Evolutionary conservation across 1,284 basidiomycete genomes (phyloP), one percentile per base, ranked within the genome.

Genomic region (Heterobasidion annosum): DNA sequence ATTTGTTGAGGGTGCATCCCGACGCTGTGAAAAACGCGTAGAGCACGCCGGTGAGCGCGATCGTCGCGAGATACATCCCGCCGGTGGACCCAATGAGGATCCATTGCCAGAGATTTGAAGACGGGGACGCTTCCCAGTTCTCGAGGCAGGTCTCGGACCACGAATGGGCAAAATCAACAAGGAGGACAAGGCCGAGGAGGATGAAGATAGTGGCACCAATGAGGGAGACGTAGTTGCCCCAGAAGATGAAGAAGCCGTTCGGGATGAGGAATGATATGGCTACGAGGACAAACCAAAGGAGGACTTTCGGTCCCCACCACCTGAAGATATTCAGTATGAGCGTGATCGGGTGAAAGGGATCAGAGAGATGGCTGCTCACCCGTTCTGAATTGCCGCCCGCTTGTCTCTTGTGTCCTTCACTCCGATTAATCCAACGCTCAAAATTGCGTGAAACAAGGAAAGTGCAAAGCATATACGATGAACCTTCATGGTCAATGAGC

Each of bases 291-390:
- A 94, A 64, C 92, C 92, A 95, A 5, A 89, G 74, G 49, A 98
- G 75, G 37, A 93, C 84, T 68, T 99, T 99, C 12, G 94, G 95
- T 37, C 96, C 96, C 96, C 96, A 99, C 95, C 95, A 99, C 33
- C 92, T 94, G 16, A 12, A 52, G 54, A 19, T 34, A 15, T 12
- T 53, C 5, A 34, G 47, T 16, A 19, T 18, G 10, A 43, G 15
- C 37, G 33, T 25, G 18, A 45, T 8, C 48, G 6, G 10, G 50
- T 8, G 13, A 65, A 8, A 2, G 35, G n/a, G 18, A n/a, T n/a
- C 25, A 10, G 52, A 34, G 15, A 8, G 45, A 8, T 5, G 5
- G 10, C 15, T 33, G 33, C 79, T 61, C 67, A 93, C 88, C 96
- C 96, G 67, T 99, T 99, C 76, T 99, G 96, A 56, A 99, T 85